Evolutionary conservation across 2,329 filamentous ascomycete species (phyloP).

Genomic region (Tolypocladium paradoxum): DNA sequence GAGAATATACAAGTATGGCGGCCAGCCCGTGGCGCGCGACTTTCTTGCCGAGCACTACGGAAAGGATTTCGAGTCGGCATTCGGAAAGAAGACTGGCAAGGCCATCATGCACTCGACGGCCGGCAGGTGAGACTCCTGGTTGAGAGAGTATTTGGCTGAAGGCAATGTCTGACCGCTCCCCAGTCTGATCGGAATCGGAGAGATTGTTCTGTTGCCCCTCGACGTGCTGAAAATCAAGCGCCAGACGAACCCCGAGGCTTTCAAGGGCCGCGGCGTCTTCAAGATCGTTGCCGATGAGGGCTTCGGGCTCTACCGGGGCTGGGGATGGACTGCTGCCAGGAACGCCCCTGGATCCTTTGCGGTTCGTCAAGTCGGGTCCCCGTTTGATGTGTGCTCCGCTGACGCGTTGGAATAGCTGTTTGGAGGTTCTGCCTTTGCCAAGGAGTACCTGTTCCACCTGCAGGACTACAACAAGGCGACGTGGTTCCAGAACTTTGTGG

Average conservation of each 20-base stretch:
- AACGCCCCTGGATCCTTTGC: slow-evolving; percentile 97
- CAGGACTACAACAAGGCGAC: slow-evolving; percentile 89
- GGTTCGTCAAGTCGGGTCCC: slow-evolving; percentile 40
- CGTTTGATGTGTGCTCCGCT: neutral
- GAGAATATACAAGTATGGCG: slow-evolving; percentile 97
- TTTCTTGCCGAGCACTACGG: slow-evolving; percentile 74
- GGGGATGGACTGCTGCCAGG: slow-evolving; percentile 93
- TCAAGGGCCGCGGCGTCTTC: slow-evolving; percentile 84
- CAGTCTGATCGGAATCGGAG: slow-evolving; percentile 90
- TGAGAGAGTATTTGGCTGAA: neutral
- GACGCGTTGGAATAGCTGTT: slow-evolving; percentile 55
- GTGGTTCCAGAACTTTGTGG: slow-evolving; percentile 96
- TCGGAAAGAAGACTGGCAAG: slow-evolving; percentile 96
- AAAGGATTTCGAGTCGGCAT: slow-evolving; percentile 72
- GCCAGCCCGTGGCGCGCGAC: slow-evolving; percentile 89
- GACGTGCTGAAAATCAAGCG: slow-evolving; percentile 99
- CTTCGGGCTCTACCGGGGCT: slow-evolving; percentile 89
- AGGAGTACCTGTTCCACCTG: slow-evolving; percentile 87
- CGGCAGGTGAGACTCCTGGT: slow-evolving; percentile 51
- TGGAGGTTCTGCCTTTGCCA: slow-evolving; percentile 92
- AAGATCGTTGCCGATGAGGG: slow-evolving; percentile 89
- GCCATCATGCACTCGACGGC: slow-evolving; percentile 96
- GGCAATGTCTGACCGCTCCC: slow-evolving; percentile 8
- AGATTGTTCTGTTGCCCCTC: slow-evolving; percentile 88
- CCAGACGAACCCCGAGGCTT: slow-evolving; percentile 97